Base-by-base conservation (phyloP, 352 stramenopile genomes). In the Thalassiosira mediterranea region DNA sequence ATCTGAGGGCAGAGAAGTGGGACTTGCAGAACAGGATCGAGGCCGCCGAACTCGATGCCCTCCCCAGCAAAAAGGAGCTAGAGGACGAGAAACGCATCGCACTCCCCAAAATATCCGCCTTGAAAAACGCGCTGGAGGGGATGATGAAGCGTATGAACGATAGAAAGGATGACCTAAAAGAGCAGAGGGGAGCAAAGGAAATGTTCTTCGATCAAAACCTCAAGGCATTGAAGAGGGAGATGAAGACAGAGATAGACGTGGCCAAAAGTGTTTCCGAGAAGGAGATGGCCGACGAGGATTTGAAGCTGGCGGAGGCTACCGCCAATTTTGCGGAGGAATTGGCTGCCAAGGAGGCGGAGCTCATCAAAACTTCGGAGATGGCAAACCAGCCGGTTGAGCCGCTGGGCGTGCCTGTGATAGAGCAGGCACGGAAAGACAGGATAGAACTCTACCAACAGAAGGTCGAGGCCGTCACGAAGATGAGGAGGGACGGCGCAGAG, bases 151-250 rank as follows among this genome's bases (percentile, higher is more conserved):
- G 34, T 8, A 60, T 68, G 40, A 21, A 19, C 19, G 26, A 34
- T 2, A 52, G 51, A 17, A 38, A 73, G 23, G 53, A 44, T 29
- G 70, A 67, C 17, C 44, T 67, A 48, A 68, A 69, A 40, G 53
- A 79, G 29, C 29, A 54, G 26, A 23, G 52, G n/a, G 32, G 13
- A 15, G 70, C 70, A 32, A 71, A 68, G 51, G 52, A 68, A 26
- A 72, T 72, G 70, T 79, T 69, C 34, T 79, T 69, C 48, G 70
- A 61, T 29, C 17, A 29, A 42, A 46, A 29, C 3, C 26, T 63
- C 15, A 63, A 66, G 21, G 13, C 17, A 19, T 23, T 38, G n/a
- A 72, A 72, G 29, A 25, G 46, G 15, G 34, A 52, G 8, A n/a
- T 60, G 15, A 13, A 49, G 10, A 34, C 54, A 23, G 61, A 69